Evolutionary conservation across 345 rosid species (phyloP), one percentile per base, ranked within the genome.

Genomic region (Chamaenerion angustifolium): DNA sequence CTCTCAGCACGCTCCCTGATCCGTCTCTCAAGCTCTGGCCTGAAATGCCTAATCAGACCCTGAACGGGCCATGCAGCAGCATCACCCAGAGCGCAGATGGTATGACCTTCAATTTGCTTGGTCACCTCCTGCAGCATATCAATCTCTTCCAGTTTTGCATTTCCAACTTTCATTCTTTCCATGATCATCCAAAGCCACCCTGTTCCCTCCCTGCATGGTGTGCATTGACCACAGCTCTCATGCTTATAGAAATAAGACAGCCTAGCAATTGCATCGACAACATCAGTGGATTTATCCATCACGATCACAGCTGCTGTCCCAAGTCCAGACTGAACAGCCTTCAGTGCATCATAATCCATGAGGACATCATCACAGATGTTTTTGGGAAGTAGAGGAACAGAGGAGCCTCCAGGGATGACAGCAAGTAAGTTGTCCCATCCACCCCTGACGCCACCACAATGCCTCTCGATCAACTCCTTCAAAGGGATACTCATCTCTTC

Each of bases 11-110:
- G 95, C 64, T 84, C 86, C 69, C 61, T 82, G 18, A 88, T 88
- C 63, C 96, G 78, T 73, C 98, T 84, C 72, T 92, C 96, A 0
- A 92, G 76, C 80, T 87, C 98, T 44, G 98, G 96, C 81, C 99
- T 82, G 67, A 92, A 92, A 56, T 92, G 96, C 62, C 95, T 62
- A 40, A 87, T 92, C 42, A 92, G 83, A 70, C 98, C 98, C 63
- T 92, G 96, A 54, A 87, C 98, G 35, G 95, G 98, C 98, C 98
- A 92, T 54, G 98, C 98, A 45, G 96, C 96, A 27, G 98, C 98
- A 78, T 92, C 98, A 67, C 98, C 98, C 66, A 87, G 62, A 13
- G 98, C 98, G 60, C 98, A 82, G 50, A 87, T 87, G n/a, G 98
- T 92, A 67, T 92, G 95, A 54, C 98, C 98, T 71, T 92, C 96